A percentile compares a stretch with the other conserved stretches of the same genome.
Conservation (phyloP, 345 rosid species). For the Microthlaspi erraticum region DNA sequence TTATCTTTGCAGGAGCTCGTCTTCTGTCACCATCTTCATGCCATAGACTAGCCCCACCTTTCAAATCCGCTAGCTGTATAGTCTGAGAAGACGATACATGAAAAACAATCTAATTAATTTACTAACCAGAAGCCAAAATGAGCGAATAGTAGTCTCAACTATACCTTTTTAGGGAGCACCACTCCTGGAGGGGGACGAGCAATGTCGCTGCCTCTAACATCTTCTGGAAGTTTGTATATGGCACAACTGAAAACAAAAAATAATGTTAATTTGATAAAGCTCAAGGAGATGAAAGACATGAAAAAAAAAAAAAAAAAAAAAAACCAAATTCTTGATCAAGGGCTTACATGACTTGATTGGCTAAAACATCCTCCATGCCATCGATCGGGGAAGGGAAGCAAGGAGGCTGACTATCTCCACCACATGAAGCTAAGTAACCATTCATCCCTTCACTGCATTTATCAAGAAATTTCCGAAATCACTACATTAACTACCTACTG, state of each 20-base stretch:
- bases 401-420: slow-evolving; percentile 77
- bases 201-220: slow-evolving; percentile 64
- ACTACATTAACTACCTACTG: slow-evolving; percentile 8
- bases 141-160: neutral
- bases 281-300: neutral
- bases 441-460: slow-evolving; percentile 95
- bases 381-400: slow-evolving; percentile 76
- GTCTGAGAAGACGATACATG: slow-evolving; percentile 49
- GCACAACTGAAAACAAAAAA: slow-evolving; percentile 64
- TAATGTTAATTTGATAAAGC: slow-evolving; percentile 10
- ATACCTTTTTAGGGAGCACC: slow-evolving; percentile 75
- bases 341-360: slow-evolving; percentile 88
- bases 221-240: slow-evolving; percentile 81
- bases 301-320: neutral
- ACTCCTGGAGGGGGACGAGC: slow-evolving; percentile 68
- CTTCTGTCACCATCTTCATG: slow-evolving; percentile 73
- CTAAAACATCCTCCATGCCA: slow-evolving; percentile 84
- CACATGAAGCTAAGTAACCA: slow-evolving; percentile 83
- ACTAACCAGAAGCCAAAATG: slow-evolving; percentile 1
- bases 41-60: slow-evolving; percentile 72
- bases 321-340: slow-evolving; percentile 8
- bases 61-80: slow-evolving; percentile 61
- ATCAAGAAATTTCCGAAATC: slow-evolving; percentile 21
- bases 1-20: slow-evolving; percentile 46
- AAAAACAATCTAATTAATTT: slow-evolving; percentile 1